Base-by-base conservation (phyloP, 2,329 filamentous ascomycete species). In the Curvularia eragrostidis region DNA sequence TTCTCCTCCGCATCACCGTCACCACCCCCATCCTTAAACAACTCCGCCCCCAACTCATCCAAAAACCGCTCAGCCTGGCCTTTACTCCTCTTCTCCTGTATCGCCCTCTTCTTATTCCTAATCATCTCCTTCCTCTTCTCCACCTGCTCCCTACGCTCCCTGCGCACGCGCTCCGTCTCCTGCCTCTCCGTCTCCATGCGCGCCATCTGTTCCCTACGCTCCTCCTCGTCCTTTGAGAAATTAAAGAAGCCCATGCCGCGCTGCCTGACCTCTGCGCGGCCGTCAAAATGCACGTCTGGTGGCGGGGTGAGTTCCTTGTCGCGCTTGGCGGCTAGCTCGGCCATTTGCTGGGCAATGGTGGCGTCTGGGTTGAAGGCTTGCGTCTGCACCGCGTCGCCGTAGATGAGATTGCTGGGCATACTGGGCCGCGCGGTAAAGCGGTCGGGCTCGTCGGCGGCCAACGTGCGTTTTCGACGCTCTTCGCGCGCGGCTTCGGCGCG, bases 241-340 rank as follows among this genome's bases (percentile, higher is more conserved):
- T 90, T 88, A 80, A 93, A 97, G 78, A 98, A 99, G 0, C 91
- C 95, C 0, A 91, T 91, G 3, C 95, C 95, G 69, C 95, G 94
- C 43, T 87, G 91, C 59, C 95, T 83, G 48, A 97, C 87, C 82
- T 99, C 95, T 59, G 84, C 84, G 59, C 86, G 85, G 1, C 91
- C 91, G 75, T 97, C 90, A 77, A 98, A 99, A 78, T 98, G 94
- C 69, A 84, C 83, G 67, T 89, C 86, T 7, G 88, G 86, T 5
- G 93, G 93, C 52, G 93, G 92, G 48, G 93, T 97, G 50, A 88
- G 82, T 67, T 87, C 89, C 55, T 88, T 84, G 78, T 97, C 93
- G 46, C 93, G 85, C 78, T 90, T 91, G 61, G 84, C 82, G 2
- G 93, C 93, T 28, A 97, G 79, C 54, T 87, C 84, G 52, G 88